phyloP scores from a whole-genome alignment of 2,329 filamentous ascomycete genomes.

The Tolypocladium capitatum region DNA sequence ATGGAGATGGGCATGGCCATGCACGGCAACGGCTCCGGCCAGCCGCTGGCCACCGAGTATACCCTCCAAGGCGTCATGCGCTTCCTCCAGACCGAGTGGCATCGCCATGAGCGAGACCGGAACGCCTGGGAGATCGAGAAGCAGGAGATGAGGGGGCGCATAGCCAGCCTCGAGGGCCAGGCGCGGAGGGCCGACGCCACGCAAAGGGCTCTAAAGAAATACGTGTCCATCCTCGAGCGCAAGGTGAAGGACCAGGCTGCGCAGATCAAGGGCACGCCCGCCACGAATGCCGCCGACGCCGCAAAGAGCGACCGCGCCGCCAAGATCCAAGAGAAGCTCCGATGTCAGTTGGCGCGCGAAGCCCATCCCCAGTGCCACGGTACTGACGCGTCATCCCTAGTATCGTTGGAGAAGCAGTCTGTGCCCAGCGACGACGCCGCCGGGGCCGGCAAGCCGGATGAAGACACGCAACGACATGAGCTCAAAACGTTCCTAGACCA shows the following conservation, averaged over 20 bases:
- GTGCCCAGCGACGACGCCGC: constrained; percentile 32
- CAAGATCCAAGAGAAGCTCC: constrained; percentile 42
- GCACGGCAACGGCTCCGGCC: constrained; percentile 32
- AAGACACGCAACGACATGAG: constrained; percentile 36
- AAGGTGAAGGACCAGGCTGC: constrained; percentile 73
- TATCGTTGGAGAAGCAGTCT: constrained; percentile 27
- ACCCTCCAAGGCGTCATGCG: constrained; percentile 80
- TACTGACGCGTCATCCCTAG: constrained; percentile 16
- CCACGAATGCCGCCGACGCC: constrained; percentile 25
- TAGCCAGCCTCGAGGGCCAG: constrained; percentile 87
- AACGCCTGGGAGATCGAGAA: constrained; percentile 99
- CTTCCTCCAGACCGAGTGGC: constrained; percentile 98
- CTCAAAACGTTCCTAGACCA: constrained; percentile 50
- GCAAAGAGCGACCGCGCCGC: constrained; percentile 38
- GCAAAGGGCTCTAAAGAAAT: constrained; percentile 80
- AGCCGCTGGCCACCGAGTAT: constrained; percentile 48
- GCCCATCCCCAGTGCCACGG: constrained; percentile 1
- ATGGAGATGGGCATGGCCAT: constrained; percentile 32
- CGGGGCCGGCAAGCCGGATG: constrained; percentile 33
- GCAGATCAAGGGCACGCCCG: constrained; percentile 42
- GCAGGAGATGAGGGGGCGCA: constrained; percentile 97
- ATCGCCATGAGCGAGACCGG: constrained; percentile 90
- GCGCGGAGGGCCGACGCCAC: constrained; percentile 74
- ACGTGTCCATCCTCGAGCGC: constrained; percentile 77
- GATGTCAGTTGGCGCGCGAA: constrained; percentile 25